Base-by-base conservation (phyloP, 768 basidiomycete genomes). In the Suillus tomentosus region DNA sequence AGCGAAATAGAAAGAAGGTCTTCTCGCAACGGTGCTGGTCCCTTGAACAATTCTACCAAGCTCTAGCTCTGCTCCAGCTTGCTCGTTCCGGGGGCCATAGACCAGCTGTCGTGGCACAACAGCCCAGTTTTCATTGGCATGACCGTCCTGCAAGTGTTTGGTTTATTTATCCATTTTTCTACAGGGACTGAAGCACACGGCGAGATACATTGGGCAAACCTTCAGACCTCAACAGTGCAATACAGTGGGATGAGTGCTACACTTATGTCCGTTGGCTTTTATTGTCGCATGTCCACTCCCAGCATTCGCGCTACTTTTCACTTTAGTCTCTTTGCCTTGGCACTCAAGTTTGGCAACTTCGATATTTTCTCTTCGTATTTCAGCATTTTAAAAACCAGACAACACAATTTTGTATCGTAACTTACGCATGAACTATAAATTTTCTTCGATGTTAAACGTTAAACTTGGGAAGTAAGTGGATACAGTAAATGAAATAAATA, bases 361-460 rank as follows among this genome's bases (percentile, higher is more conserved):
- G 27, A 62, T 56, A 37, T 65, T 31, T 61, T 57, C 14, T 14
- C 60, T 31, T 70, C 70, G 69, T 74, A 71, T 65, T 67, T 64
- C 65, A 53, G 55, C 64, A 61, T 48, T 60, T 70, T 40, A 66
- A 67, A 62, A 59, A 58, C 62, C 65, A 73, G 58, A 69, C 31
- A 62, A 66, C 64, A 67, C 59, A 64, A 62, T 61, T 58, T 22
- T 76, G 73, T 74, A 74, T 66, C 72, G 72, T 75, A 76, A 69
- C 65, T 67, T 74, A 74, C 68, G 62, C 60, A 70, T 74, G 71
- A 74, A 74, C 73, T 74, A 74, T 74, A 71, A 73, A 73, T 71
- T 71, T 65, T 54, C 67, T 63, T 63, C 65, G 62, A 54, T 37
- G 36, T 53, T 31, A 36, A 51, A 39, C 27, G 27, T 53, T 31